Evolutionary conservation across 75 land plant genomes (phyloP), one percentile per base, ranked within the genome.

Genomic region (Adiantum capillusveneris): DNA sequence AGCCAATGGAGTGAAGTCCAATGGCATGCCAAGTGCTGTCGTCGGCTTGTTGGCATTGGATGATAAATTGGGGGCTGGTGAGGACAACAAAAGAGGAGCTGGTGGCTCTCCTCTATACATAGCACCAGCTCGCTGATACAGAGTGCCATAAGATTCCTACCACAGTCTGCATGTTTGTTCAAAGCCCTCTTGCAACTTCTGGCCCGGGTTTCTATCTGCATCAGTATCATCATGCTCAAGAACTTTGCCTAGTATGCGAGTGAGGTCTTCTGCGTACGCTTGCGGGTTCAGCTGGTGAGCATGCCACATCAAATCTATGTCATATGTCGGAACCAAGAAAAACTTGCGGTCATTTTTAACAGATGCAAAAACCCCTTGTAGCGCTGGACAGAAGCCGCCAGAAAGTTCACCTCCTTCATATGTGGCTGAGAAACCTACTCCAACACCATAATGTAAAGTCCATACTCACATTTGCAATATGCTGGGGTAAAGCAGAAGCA

Each of bases 91-190:
- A 11, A 76, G 26, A 25, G 76, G 73, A 62, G 72, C 41, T 6
- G 84, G 87, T 29, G 63, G 27, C 39, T 34, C 64, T 0, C 94
- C 94, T 69, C 79, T 73, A 62, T 88, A 73, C 88, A 82, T 77
- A 13, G n/a, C 85, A 26, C 97, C 97, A 19, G 93, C 88, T 63
- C 64, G 84, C 75, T 67, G 70, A 54, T 91, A 91, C 22, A 81
- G 66, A 44, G 30, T 45, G 18, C 94, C 86, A 68, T 64, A 91
- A 12, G 74, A 73, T 27, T 78, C 73, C 58, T 82, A 79, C 77
- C 78, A 90, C 21, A 76, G 69, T 51, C 73, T 59, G 6, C 77
- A 72, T 19, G 94, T 91, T n/a, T 65, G 76, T 58, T 58, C 50
- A 69, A 91, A 91, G n/a, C 88, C 85, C 53, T 36, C 42, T 70